Percentiles rank a stretch among this genome's conserved stretches.
Conservation (phyloP, 352 stramenopile genomes). For the Pythium vanterpoolii region DNA sequence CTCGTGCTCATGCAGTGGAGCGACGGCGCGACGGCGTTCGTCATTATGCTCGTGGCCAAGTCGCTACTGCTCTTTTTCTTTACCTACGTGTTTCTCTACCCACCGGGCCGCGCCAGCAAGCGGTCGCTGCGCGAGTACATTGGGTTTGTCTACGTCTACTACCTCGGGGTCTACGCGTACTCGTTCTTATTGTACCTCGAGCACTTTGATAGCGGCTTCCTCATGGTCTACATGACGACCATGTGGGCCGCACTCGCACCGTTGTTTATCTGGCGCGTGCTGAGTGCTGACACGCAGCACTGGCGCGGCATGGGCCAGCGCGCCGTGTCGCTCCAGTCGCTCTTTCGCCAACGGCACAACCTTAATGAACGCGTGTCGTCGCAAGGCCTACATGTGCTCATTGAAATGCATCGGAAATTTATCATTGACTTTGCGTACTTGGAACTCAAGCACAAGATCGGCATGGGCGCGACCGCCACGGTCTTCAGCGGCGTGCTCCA, state of each 20-base stretch:
- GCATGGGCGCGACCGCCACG: constrained; percentile 41
- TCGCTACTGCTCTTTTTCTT: constrained; percentile 11
- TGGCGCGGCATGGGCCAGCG: constrained; percentile 44
- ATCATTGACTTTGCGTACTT: constrained; percentile 79
- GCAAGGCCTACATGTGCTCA: constrained; percentile 55
- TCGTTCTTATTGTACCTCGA: constrained; percentile 10
- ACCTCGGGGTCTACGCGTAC: constrained; percentile 16
- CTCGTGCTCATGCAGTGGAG: constrained; percentile 13
- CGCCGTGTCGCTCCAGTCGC: constrained; percentile 46
- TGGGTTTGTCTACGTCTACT: constrained; percentile 18
- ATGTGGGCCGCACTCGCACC: constrained; percentile 29
- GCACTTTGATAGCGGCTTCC: constrained; percentile 6
- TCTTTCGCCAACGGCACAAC: constrained; percentile 30
- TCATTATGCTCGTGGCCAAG: constrained; percentile 1
- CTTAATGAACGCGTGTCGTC: constrained; percentile 29
- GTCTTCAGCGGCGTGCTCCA: constrained; percentile 65
- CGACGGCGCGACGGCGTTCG: constrained; percentile 3
- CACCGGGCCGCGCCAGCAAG: constrained; percentile 12
- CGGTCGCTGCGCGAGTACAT: constrained; percentile 9
- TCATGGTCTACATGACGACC: constrained; percentile 16
- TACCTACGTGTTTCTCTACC: constrained; percentile 20
- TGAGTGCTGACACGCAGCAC: constrained; percentile 34
- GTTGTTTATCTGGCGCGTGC: constrained; percentile 42
- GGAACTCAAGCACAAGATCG: constrained; percentile 49
- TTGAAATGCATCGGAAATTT: constrained; percentile 66